Evolutionary conservation across 768 basidiomycete genomes (phyloP).

Genomic region (Pisolithus orientalis): DNA sequence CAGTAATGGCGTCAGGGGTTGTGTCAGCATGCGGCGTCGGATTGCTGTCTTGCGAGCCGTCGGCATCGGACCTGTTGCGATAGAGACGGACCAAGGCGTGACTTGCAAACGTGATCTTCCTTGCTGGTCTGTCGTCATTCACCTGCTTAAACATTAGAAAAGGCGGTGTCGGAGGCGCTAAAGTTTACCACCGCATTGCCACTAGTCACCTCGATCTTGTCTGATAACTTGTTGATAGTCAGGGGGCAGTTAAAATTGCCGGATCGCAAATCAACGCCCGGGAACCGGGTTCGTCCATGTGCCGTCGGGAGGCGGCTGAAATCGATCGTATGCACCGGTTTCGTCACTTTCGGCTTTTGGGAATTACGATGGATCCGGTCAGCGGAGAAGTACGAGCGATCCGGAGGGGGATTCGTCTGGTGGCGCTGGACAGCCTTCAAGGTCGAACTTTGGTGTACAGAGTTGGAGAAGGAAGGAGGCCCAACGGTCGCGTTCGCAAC

Average conservation of each 20-base stretch:
- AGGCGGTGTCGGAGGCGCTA: constrained; percentile 18
- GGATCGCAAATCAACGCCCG: neutral
- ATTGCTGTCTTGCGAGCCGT: neutral
- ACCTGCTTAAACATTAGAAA: neutral
- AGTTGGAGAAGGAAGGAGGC: neutral
- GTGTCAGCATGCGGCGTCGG: neutral
- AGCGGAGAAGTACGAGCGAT: neutral
- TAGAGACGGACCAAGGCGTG: neutral
- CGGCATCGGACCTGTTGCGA: neutral
- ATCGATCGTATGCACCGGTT: constrained; percentile 19
- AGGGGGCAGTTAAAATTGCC: neutral
- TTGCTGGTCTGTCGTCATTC: neutral
- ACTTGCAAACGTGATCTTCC: neutral
- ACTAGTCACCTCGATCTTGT: constrained; percentile 16
- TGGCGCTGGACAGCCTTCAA: too few species aligned
- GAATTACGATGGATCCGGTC: neutral
- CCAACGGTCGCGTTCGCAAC: neutral
- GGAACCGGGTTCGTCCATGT: constrained; percentile 9
- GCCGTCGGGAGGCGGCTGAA: constrained; percentile 18
- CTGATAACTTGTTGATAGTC: constrained; percentile 5
- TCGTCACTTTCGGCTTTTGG: neutral
- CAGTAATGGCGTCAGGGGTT: neutral
- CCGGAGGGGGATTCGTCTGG: neutral
- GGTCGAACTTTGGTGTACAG: too few species aligned
- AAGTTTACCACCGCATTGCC: constrained; percentile 10